These are phyloP conservation scores for Cadophora luteo-olivacea DNA, from an alignment of 2,329 filamentous ascomycete genomes.

Conservation along the genomic window DNA sequence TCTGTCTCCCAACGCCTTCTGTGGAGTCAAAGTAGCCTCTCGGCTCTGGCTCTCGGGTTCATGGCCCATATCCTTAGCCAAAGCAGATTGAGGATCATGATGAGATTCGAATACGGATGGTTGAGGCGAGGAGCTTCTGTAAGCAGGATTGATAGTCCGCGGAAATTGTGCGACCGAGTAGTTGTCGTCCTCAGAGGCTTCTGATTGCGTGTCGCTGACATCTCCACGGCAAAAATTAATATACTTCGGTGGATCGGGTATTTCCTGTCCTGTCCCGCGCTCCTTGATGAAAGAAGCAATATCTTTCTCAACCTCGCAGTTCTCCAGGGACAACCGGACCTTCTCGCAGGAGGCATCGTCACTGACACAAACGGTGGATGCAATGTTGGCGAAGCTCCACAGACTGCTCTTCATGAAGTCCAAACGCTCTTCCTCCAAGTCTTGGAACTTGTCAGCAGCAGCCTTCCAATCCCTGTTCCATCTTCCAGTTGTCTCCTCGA, in stretches of 20 bases:
- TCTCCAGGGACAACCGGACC: constrained; percentile 89
- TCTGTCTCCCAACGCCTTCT: constrained; percentile 49
- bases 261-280: constrained; percentile 91
- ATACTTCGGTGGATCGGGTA: constrained; percentile 94
- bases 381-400: constrained; percentile 97
- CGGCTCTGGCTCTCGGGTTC: constrained; percentile 50
- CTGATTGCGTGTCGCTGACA: constrained; percentile 79
- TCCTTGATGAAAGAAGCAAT: constrained; percentile 89
- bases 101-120: constrained; percentile 93
- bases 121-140: constrained; percentile 93
- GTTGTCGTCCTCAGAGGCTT: constrained; percentile 82
- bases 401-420: constrained; percentile 98
- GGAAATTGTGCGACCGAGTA: constrained; percentile 98
- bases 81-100: constrained; percentile 79
- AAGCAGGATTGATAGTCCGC: constrained; percentile 92
- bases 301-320: constrained; percentile 96
- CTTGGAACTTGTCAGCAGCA: constrained; percentile 98
- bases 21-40: constrained; percentile 59
- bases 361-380: constrained; percentile 96
- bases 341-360: constrained; percentile 98
- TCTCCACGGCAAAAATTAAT: constrained; percentile 98
- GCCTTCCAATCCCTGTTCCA: constrained; percentile 99
- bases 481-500: constrained; percentile 92
- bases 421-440: constrained; percentile 93
- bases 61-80: constrained; percentile 73